Conservation (phyloP, 2,329 filamentous ascomycete genomes). For the Botrytis tulipae region DNA sequence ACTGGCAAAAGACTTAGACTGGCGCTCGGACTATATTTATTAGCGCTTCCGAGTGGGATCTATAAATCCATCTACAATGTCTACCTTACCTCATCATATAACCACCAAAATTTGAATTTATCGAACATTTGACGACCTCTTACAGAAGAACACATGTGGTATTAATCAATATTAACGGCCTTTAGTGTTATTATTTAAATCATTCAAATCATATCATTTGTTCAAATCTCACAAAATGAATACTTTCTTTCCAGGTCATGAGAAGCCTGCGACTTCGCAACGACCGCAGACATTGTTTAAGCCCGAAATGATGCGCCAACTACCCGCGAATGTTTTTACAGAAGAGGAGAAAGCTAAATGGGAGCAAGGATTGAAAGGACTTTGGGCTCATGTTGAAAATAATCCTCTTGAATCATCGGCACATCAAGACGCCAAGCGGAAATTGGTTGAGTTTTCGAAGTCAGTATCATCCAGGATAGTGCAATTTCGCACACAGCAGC, state of each 20-base stretch:
- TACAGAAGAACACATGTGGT: neutral
- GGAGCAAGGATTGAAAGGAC: constrained; percentile 52
- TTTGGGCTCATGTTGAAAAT: constrained; percentile 53
- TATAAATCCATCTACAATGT: neutral
- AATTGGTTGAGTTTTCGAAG: constrained; percentile 59
- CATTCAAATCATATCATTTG: neutral
- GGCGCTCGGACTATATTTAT: neutral
- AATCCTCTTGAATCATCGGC: constrained; percentile 49
- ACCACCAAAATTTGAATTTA: neutral
- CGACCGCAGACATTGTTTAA: constrained; percentile 31
- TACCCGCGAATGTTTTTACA: constrained; percentile 41
- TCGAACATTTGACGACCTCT: neutral
- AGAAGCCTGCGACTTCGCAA: constrained; percentile 24
- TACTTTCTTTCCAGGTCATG: constrained; percentile 30
- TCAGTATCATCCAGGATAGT: constrained; percentile 45
- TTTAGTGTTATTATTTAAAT: neutral
- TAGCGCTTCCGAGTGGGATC: neutral
- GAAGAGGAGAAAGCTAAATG: constrained; percentile 59
- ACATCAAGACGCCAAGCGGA: constrained; percentile 52
- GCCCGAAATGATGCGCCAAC: constrained; percentile 38
- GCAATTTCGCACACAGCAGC: constrained; percentile 18
- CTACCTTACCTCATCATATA: neutral
- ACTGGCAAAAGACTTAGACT: neutral
- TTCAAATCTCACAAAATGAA: constrained; percentile 29
- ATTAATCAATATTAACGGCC: neutral